Base-by-base conservation (phyloP, 306 rosid species). In the Datisca glomerata region DNA sequence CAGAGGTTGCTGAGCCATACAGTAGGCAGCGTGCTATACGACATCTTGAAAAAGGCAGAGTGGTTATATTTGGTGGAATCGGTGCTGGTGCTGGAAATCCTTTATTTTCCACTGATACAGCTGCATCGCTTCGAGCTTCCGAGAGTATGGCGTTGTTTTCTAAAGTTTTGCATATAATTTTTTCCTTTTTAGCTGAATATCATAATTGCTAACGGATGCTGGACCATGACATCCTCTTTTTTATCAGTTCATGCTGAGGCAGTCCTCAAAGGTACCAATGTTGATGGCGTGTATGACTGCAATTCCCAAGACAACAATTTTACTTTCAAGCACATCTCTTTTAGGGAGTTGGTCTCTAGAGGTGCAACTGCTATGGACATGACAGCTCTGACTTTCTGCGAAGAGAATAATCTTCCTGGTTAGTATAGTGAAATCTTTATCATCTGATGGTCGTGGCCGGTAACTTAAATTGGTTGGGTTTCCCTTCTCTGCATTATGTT, bases 1-100 rank as follows among this genome's bases (percentile, higher is more conserved):
- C 53, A 16, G 78, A 71, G 51, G 47, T 71, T 47, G 73, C 69
- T 38, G 78, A 71, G 57, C 78, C 70, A n/a, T 71, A 71, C 59
- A 60, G 24, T 41, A 37, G 73, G 53, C 78, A 66, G 27, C 66
- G 73, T 37, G 78, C 78, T 41, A 61, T 71, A 32, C 60, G 78
- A 40, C 73, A 71, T 71, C 66, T 71, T 15, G 73, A 61, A 21
- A 71, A 71, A 57, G 73, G 78, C 51, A 47, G 69, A 31, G 78
- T 71, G 33, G 78, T 66, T 24, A 66, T 71, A 42, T 71, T 71
- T 61, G 78, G 69, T 43, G 78, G 73, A 16, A 53, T 71, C 27
- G 73, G 73, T 53, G 70, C 69, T 37, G 66, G 63, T 45, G 37
- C 66, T n/a, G 73, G 66, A 38, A 71, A 71, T 52, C 73, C 69